A percentile compares a stretch with the other conserved stretches of the same genome.
Conservation (phyloP, 768 basidiomycete genomes). For the Tylopilus sp. region DNA sequence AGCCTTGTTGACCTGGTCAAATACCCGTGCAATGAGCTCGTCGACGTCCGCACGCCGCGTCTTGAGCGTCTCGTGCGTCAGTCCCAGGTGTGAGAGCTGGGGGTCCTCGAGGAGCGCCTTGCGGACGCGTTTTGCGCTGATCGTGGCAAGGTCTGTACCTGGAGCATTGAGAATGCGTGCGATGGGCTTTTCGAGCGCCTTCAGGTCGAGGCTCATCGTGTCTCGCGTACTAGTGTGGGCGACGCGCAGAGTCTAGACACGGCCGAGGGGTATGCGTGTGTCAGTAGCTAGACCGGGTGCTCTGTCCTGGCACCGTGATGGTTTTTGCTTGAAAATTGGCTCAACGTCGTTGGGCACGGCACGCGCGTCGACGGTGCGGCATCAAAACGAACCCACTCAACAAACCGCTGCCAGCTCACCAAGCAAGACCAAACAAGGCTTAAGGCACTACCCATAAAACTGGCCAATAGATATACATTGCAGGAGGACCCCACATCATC, state of each 20-base stretch:
- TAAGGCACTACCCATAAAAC: neutral
- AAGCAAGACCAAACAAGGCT: constrained; percentile 27
- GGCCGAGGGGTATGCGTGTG: neutral
- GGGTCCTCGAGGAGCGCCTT: constrained; percentile 56
- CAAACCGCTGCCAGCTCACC: constrained; percentile 6
- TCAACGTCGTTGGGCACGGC: constrained; percentile 9
- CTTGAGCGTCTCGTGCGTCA: constrained; percentile 61
- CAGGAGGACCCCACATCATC: constrained; percentile 7
- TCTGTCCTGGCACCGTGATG: neutral
- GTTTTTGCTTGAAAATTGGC: neutral
- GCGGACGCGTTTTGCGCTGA: constrained; percentile 88
- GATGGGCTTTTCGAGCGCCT: constrained; percentile 58
- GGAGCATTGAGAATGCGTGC: constrained; percentile 71
- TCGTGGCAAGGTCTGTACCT: constrained; percentile 70
- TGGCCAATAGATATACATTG: constrained; percentile 5
- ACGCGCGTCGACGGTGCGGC: constrained; percentile 1
- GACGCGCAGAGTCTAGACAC: neutral
- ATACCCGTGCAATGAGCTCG: constrained; percentile 61
- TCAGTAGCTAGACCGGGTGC: neutral
- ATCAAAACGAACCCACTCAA: neutral
- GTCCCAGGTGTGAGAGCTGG: constrained; percentile 34
- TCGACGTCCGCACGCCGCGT: constrained; percentile 69
- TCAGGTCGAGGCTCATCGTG: constrained; percentile 52
- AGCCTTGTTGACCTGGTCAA: constrained; percentile 50
- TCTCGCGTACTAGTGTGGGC: neutral